Percentiles rank a stretch among this genome's conserved stretches.
phyloP scores from a whole-genome alignment of 306 rosid genomes.

The Prosopis cineraria region DNA sequence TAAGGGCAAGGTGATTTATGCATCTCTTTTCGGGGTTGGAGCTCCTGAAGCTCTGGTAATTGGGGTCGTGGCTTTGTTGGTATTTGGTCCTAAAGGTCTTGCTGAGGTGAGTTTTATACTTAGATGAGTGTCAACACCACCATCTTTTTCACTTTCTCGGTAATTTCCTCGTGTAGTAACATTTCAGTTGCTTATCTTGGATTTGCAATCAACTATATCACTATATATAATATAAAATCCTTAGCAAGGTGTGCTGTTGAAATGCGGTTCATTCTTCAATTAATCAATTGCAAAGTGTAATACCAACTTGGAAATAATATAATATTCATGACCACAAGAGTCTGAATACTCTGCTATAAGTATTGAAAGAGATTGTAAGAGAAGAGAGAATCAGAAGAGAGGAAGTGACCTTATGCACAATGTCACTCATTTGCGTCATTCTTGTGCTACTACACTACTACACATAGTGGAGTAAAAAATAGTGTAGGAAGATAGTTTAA shows the following conservation, averaged over 20 bases:
- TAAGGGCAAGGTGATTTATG: slow-evolving; percentile 74
- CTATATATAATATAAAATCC: too few species aligned
- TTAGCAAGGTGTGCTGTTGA: background rate
- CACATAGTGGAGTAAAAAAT: too few species aligned
- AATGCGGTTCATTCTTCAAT: too few species aligned
- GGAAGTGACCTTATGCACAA: too few species aligned
- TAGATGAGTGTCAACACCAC: background rate
- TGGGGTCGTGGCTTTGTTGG: slow-evolving; percentile 98
- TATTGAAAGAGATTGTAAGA: background rate
- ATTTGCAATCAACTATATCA: background rate
- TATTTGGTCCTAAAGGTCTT: slow-evolving; percentile 98
- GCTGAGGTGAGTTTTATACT: slow-evolving; percentile 79
- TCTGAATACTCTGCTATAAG: background rate
- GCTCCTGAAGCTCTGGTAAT: slow-evolving; percentile 98
- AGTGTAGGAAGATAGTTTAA: too few species aligned
- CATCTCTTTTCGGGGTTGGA: slow-evolving; percentile 98
- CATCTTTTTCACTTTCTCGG: background rate
- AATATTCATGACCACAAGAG: background rate
- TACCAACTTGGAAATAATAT: background rate
- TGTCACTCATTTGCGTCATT: too few species aligned
- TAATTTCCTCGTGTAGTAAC: background rate
- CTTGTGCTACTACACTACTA: too few species aligned
- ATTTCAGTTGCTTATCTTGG: background rate
- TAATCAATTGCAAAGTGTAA: background rate
- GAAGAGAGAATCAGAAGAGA: background rate